Base-by-base conservation (phyloP, 2,329 filamentous ascomycete genomes). In the Aspergillus sp. region DNA sequence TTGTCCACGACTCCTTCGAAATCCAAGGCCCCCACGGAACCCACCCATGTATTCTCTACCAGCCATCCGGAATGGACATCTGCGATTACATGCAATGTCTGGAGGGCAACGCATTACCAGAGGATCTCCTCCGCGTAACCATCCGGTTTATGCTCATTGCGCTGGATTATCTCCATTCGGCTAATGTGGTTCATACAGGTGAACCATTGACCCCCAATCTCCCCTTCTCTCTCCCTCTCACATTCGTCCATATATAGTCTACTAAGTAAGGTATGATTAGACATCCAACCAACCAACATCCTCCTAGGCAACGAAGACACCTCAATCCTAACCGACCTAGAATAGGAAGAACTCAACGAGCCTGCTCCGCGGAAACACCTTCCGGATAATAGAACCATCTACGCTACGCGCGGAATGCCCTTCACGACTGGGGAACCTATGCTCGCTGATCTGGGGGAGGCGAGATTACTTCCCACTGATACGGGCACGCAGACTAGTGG, bases 101-200 rank as follows among this genome's bases (percentile, higher is more conserved):
- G 13, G 64, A 67, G 17, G 65, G 62, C 13, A 65, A 68, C 47
- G 59, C 51, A 27, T 62, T 74, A 8, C 58, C 61, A 1, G 68
- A 68, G 47, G 58, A 55, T 5, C 57, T 71, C 5, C 57, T 74
- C 38, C 69, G 71, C 42, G 64, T 62, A 39, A 63, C 54, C 30
- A 95, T 96, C 73, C 89, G 89, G 73, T 91, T 96, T 77, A 88
- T 96, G 30, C 85, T 96, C 19, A 87, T 88, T 66, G 92, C 92
- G 27, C 91, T 97, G 66, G 85, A 94, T 79, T 96, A 96, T 73
- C 86, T 97, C 27, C 93, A 96, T 78, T 80, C 87, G 70, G 93
- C 92, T 74, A 91, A 94, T 70, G 90, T 69, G 10, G 62, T 70
- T 17, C 66, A 71, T 68, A 71, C 67, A 3, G 68, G 68, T 70